Base-by-base conservation (phyloP, 202 grass and related monocot genomes). In the Zizania palustris region DNA sequence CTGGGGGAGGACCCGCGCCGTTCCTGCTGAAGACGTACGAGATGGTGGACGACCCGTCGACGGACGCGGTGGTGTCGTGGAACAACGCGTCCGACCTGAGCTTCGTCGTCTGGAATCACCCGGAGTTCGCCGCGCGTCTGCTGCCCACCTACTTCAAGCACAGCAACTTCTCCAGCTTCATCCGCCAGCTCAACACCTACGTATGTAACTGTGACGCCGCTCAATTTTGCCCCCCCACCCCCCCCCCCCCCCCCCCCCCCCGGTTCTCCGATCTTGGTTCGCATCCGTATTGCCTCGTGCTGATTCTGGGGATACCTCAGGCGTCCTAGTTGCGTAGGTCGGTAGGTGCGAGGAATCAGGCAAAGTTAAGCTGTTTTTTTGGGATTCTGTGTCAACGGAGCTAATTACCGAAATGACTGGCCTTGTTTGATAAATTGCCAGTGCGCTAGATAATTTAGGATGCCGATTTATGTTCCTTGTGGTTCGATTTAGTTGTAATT, bases 181-280 rank as follows among this genome's bases (percentile, higher is more conserved):
- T 99, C 73, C 96, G 96, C n/a, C 92, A 99, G 92, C 96, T 99
- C 74, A 99, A 99, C 75, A 99, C 96, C 55, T 99, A 99, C 82
- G 91, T 97, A 72, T 73, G 84, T 77, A n/a, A 6, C 4, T 41
- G 41, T 28, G 14, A 53, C 9, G 22, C 33, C 15, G 3, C 15
- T 33, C n/a, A 62, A 5, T 21, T 16, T 2, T 11, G 0, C 28
- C 7, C 45, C 33, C 43, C 15, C 9, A 16, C 65, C 48, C 8
- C 12, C 51, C 34, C 54, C 33, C 39, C 53, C 20, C 83, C 46
- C 35, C 8, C 48, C 11, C 5, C n/a, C n/a, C n/a, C n/a, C n/a
- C n/a, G n/a, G n/a, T n/a, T n/a, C n/a, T n/a, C n/a, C n/a, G 28
- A 28, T 28, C 28, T 28, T 28, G 28, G 28, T 28, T 0, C 28